Evolutionary conservation across 1,284 basidiomycete genomes (phyloP), one percentile per base, ranked within the genome.

Genomic region (Rhodotorula sp.): DNA sequence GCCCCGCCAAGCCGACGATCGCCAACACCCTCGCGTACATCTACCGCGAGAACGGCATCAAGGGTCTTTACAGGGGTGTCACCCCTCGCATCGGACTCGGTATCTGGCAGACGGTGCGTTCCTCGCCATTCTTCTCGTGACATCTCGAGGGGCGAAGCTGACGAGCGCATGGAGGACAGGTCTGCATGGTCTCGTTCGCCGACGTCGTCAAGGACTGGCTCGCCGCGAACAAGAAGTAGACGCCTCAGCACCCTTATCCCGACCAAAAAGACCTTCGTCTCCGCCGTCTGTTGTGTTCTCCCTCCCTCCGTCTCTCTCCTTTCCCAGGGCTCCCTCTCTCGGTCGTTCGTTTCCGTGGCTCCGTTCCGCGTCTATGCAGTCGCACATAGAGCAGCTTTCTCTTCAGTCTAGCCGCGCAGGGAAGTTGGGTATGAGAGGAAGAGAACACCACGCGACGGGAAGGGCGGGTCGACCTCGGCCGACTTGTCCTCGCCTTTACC

Each of bases 141-240:
- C 11, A 16, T 6, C 16, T 18, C 34, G 2, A 9, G 20, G 28
- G 26, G n/a, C 5, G 22, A 28, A 13, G 31, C 30, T 40, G 52
- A 62, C 34, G 47, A 34, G 20, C 52, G 46, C n/a, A 31, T 47
- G 16, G 5, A 9, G 18, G 30, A 4, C 64, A 71, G 81, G 82
- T 97, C 74, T 98, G 94, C 85, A 98, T 98, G 94, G 94, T 98
- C 73, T 92, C 90, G 28, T 91, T 98, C 75, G 93, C 94, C 22
- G 94, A 97, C 82, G 94, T 94, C 78, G 93, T 96, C 62, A 70
- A 70, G 68, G 68, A 70, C 44, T 60, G 59, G 69, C 58, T 71
- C 59, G 52, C 55, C 37, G 65, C 24, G 22, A 30, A 37, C 28
- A 64, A 67, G 62, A 62, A 62, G 48, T 62, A 40, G 46, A 40